These are phyloP conservation scores for Platismatia glauca DNA, from an alignment of 495 filamentous ascomycete genomes.

Conservation along the genomic window DNA sequence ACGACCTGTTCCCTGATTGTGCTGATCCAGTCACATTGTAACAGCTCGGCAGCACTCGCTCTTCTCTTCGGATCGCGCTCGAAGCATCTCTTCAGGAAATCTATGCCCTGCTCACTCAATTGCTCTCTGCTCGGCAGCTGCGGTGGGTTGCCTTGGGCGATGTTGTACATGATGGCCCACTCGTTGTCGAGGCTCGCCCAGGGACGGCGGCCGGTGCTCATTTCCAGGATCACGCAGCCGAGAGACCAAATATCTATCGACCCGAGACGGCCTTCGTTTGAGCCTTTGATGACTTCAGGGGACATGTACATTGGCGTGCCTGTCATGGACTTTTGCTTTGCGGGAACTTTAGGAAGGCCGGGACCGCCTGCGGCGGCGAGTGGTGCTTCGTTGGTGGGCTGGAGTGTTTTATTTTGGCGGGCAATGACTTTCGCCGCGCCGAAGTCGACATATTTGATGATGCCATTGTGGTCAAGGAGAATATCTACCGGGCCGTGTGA, in stretches of 20 bases:
- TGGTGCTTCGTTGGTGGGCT: conserved; percentile 42
- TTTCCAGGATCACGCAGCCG: conserved; percentile 93
- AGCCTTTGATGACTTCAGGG: conserved; percentile 91
- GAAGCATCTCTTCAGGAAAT: conserved; percentile 84
- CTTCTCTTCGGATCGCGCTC: conserved; percentile 71
- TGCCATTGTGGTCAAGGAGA: conserved; percentile 90
- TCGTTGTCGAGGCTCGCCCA: conserved; percentile 99
- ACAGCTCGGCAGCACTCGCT: conserved; percentile 74
- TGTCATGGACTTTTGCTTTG: conserved; percentile 76
- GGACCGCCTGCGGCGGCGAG: conserved; percentile 36
- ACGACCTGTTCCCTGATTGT: conserved; percentile 52
- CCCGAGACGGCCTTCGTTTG: conserved; percentile 60
- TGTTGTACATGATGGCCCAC: conserved; percentile 99
- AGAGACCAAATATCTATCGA: conserved; percentile 97
- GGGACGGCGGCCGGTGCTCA: conserved; percentile 89
- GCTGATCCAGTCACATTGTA: conserved; percentile 95
- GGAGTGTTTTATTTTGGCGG: conserved; percentile 79
- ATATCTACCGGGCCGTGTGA: conserved; percentile 51
- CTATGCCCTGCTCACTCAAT: conserved; percentile 72
- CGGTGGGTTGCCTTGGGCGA: conserved; percentile 89
- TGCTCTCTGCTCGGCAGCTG: conserved; percentile 74
- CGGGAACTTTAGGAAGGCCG: conserved; percentile 40
- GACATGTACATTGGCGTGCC: conserved; percentile 99
- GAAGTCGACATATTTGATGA: conserved; percentile 99
- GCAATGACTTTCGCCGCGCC: conserved; percentile 97